Base-by-base conservation (phyloP, 805 yeast species). In the Candida broadrunensis region DNA sequence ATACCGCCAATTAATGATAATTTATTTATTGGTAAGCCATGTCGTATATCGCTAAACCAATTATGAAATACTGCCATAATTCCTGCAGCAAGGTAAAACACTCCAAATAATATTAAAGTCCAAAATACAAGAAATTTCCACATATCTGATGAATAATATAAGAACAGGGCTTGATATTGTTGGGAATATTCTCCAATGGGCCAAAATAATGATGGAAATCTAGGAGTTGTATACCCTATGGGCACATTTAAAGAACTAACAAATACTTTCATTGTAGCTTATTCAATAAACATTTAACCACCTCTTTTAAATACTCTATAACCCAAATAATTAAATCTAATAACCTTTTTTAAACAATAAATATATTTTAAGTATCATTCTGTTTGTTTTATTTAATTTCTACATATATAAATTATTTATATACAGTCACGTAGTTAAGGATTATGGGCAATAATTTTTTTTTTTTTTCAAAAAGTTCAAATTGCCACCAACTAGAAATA, bases 81-180 rank as follows among this genome's bases (percentile, higher is more conserved):
- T 0, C 93, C 95, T 0, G 90, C 83, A 0, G 77, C 66, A 1
- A 70, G 55, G 58, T 88, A 88, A 43, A 86, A 74, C 1, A 73
- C 79, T 1, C 70, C 69, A 57, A 78, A 83, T 48, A 87, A 64
- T 7, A 89, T 81, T 35, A 91, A 51, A 12, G 85, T 74, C 98
- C 99, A 91, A 50, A 66, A 75, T 8, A 88, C 70, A 0, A 96
- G 87, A 70, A 87, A 91, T 48, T 61, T 64, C 93, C 96, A 90
- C 13, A 91, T 78, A 52, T 88, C 97, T 14, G 57, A 48, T 1
- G 81, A 65, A 51, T 80, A 77, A 63, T 87, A 91, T 4, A 91
- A 74, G 48, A 74, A 80, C 26, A 88, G 73, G 5, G 72, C 52
- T 21, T 65, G 60, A 54, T 70, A 80, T 14, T 54, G 46, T 1